Conservation (phyloP, 2,329 filamentous ascomycete genomes). For the Diaporthe batatas region DNA sequence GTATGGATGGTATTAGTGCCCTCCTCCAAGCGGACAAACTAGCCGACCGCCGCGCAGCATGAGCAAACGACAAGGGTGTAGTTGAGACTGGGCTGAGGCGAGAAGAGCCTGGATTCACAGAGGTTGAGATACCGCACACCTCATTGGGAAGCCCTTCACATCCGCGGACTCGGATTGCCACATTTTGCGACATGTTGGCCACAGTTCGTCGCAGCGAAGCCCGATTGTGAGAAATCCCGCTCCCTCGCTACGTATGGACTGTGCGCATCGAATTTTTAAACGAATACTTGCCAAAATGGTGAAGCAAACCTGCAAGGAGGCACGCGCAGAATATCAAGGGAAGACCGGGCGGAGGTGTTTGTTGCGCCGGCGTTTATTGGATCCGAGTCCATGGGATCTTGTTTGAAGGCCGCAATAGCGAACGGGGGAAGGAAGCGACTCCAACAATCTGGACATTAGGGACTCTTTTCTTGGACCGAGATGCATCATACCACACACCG, state of each 20-base stretch:
- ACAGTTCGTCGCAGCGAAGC: neutral
- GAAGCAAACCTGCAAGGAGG: neutral
- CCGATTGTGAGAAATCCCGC: neutral
- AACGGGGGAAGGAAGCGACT: neutral
- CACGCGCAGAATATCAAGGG: neutral
- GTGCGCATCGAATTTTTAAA: neutral
- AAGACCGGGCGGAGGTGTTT: neutral
- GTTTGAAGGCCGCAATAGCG: neutral
- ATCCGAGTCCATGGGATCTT: constrained; percentile 21
- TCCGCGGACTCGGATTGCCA: neutral
- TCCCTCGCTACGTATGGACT: neutral
- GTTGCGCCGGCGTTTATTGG: constrained; percentile 23
- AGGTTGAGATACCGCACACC: neutral
- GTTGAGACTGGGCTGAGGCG: neutral
- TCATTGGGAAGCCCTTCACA: neutral
- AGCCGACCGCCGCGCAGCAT: constrained; percentile 58
- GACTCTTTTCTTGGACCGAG: neutral
- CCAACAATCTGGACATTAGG: neutral
- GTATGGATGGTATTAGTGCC: constrained; percentile 70
- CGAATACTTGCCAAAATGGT: neutral
- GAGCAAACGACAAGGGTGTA: neutral
- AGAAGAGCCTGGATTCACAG: neutral
- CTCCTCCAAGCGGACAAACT: constrained; percentile 71
- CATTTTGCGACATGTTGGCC: neutral
- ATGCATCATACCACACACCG: neutral